Conservation (phyloP, 2,329 filamentous ascomycete species). For the Pleomassaria siparia region DNA sequence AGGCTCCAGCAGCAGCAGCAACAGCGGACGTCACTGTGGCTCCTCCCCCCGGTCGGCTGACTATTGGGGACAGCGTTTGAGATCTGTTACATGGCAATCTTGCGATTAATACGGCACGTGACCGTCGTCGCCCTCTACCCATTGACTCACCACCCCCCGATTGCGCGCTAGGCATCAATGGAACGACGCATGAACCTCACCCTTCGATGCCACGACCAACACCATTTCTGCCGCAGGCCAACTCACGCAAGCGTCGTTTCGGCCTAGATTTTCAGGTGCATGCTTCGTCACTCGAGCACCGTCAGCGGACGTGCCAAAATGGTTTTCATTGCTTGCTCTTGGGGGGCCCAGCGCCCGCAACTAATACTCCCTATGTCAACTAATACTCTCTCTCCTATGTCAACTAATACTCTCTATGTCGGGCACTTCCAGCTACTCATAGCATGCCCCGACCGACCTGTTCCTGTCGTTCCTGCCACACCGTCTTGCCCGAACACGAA, state of each 20-base stretch:
- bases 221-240: conserved; percentile 15
- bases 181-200: conserved; percentile 36
- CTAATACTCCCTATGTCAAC: too few relatives aligned
- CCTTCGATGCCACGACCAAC: conserved; percentile 31
- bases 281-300: conserved; percentile 16
- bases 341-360: neutral
- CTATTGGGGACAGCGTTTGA: conserved; percentile 34
- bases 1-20: conserved; percentile 10
- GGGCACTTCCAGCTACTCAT: conserved; percentile 49
- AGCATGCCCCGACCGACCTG: conserved; percentile 89
- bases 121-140: conserved; percentile 15
- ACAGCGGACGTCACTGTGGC: conserved; percentile 7
- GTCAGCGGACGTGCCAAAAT: conserved; percentile 18
- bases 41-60: conserved; percentile 18
- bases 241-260: conserved; percentile 36
- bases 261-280: conserved; percentile 34
- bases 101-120: conserved; percentile 41
- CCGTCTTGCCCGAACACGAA: conserved; percentile 94
- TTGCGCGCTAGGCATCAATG: conserved; percentile 33
- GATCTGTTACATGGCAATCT: conserved; percentile 40
- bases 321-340: conserved; percentile 21
- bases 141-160: conserved; percentile 22
- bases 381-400: too few relatives aligned
- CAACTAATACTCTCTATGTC: too few relatives aligned
- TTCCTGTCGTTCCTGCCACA: conserved; percentile 95